A percentile compares a stretch with the other conserved stretches of the same genome.
Conservation (phyloP, 495 filamentous ascomycete species). For the Penicillium ochrochloron region DNA sequence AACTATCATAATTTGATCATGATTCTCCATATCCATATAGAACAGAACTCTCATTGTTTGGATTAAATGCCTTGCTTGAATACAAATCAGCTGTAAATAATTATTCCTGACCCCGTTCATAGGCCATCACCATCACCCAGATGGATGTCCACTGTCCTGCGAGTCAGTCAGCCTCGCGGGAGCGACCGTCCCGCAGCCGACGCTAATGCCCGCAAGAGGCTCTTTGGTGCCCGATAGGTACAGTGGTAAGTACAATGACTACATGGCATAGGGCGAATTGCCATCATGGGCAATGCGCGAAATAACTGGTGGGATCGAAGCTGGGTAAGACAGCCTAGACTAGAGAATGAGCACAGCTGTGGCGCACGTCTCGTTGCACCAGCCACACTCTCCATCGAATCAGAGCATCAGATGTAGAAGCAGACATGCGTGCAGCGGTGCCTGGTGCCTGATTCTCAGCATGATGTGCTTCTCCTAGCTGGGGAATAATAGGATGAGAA, state of each 20-base stretch:
- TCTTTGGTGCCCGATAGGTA: constrained; percentile 5
- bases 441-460: constrained; percentile 9
- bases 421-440: neutral
- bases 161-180: constrained; percentile 11
- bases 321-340: no score
- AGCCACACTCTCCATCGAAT: constrained; percentile 27
- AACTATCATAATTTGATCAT: neutral
- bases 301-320: neutral
- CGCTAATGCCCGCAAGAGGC: constrained; percentile 10
- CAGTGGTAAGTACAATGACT: neutral
- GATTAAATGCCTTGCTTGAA: neutral
- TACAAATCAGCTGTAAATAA: neutral
- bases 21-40: neutral
- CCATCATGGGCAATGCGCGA: neutral
- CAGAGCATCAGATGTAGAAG: constrained; percentile 11
- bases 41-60: neutral
- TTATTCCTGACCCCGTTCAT: neutral
- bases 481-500: constrained; percentile 16
- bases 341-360: constrained; percentile 2
- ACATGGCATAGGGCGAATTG: neutral
- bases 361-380: constrained; percentile 18
- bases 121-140: neutral
- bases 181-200: constrained; percentile 5
- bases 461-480: neutral
- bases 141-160: neutral